Conservation (phyloP, 148 eudicot species). For the Heliosperma pusillum region DNA sequence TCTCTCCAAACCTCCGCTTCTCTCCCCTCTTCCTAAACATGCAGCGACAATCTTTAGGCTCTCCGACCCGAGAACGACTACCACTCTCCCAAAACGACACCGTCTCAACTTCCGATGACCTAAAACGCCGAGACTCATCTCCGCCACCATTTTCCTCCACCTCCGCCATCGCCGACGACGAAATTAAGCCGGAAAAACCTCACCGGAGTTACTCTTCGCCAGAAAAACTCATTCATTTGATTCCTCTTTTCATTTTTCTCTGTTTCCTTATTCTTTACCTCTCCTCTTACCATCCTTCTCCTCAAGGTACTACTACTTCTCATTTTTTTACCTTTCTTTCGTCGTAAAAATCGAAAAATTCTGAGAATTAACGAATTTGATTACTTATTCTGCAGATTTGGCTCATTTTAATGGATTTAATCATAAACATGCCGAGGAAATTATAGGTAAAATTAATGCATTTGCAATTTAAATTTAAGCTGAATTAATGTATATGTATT, state of each 20-base stretch:
- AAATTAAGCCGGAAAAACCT: constrained; percentile 54
- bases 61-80: constrained; percentile 31
- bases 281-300: constrained; percentile 74
- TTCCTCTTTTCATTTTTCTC: constrained; percentile 59
- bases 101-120: constrained; percentile 24
- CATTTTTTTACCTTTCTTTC: neutral
- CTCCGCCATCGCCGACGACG: constrained; percentile 19
- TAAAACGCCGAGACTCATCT: constrained; percentile 31
- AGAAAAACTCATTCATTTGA: constrained; percentile 55
- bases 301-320: constrained; percentile 35
- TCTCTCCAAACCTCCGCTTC: neutral
- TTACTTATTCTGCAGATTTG: constrained; percentile 20
- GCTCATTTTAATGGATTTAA: constrained; percentile 27
- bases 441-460: constrained; percentile 22
- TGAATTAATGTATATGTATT: neutral
- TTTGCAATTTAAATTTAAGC: neutral
- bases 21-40: constrained; percentile 28
- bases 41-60: constrained; percentile 67
- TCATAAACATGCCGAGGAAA: constrained; percentile 18
- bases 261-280: constrained; percentile 79
- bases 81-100: constrained; percentile 15
- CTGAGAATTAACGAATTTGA: no score
- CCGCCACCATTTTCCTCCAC: constrained; percentile 17
- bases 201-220: constrained; percentile 27
- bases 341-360: neutral